Evolutionary conservation across 2,329 filamentous ascomycete species (phyloP).

Genomic region (Elsinoe ampelina): DNA sequence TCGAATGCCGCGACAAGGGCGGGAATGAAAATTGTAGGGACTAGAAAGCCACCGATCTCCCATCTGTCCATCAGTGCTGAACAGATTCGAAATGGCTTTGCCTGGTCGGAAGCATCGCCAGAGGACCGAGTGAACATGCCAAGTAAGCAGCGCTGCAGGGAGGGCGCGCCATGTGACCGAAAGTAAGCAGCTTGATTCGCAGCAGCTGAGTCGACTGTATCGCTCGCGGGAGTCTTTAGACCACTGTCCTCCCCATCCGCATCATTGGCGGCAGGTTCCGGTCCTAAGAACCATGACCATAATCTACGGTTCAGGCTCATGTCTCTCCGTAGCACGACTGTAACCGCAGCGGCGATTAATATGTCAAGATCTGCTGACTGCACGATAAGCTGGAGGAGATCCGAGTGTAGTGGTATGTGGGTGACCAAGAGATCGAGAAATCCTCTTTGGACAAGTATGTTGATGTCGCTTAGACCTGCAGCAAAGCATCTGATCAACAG

Average conservation of each 20-base stretch:
- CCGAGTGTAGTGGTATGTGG: slow-evolving; percentile 75
- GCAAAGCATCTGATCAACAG: slow-evolving; percentile 85
- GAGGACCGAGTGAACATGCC: slow-evolving; percentile 59
- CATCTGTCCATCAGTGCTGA: slow-evolving; percentile 95
- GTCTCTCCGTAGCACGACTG: slow-evolving; percentile 79
- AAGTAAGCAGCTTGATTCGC: slow-evolving; percentile 61
- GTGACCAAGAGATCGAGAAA: slow-evolving; percentile 89
- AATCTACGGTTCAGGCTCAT: slow-evolving; percentile 93
- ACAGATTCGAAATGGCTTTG: slow-evolving; percentile 81
- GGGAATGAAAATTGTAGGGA: slow-evolving; percentile 80
- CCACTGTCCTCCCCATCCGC: slow-evolving; percentile 19
- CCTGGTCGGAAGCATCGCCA: slow-evolving; percentile 54
- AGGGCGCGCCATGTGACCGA: slow-evolving; percentile 63
- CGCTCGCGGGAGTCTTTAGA: slow-evolving; percentile 19
- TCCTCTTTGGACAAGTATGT: slow-evolving; percentile 84
- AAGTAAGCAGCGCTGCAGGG: slow-evolving; percentile 65
- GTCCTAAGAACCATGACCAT: slow-evolving; percentile 94
- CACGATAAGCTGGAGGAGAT: slow-evolving; percentile 66
- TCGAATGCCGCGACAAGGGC: slow-evolving; percentile 69
- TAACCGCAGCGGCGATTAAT: slow-evolving; percentile 71
- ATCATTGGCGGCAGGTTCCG: slow-evolving; percentile 44
- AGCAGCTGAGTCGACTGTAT: slow-evolving; percentile 39
- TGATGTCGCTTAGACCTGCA: slow-evolving; percentile 76
- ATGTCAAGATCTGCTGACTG: slow-evolving; percentile 69
- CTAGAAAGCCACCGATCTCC: slow-evolving; percentile 87